Evolutionary conservation across 805 yeast species (phyloP).

Genomic region (Limtongia smithiae): DNA sequence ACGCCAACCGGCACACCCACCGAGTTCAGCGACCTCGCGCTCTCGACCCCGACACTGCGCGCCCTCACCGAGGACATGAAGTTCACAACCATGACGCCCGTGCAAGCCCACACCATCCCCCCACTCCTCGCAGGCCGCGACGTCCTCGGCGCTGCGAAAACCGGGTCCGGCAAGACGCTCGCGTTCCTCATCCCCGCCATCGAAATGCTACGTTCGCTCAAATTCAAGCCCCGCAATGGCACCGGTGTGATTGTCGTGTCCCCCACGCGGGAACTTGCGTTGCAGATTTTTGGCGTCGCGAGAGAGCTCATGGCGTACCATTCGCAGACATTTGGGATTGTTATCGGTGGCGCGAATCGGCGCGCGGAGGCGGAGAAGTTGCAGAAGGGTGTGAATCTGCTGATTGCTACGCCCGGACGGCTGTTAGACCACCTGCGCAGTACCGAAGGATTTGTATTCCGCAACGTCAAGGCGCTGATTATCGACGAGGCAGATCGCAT

Average conservation of each 20-base stretch:
- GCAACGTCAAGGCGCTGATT: slow-evolving; percentile 86
- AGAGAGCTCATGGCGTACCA: slow-evolving; percentile 87
- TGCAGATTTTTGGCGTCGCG: slow-evolving; percentile 97
- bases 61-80: slow-evolving; percentile 81
- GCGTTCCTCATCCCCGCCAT: slow-evolving; percentile 96
- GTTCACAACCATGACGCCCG: slow-evolving; percentile 85
- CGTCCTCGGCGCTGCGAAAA: slow-evolving; percentile 98
- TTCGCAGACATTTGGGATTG: slow-evolving; percentile 92
- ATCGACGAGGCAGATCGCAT: slow-evolving; percentile 99
- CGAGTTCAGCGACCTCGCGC: slow-evolving; percentile 51
- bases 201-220: slow-evolving; percentile 82
- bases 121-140: slow-evolving; percentile 95
- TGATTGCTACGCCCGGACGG: slow-evolving; percentile 98
- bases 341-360: slow-evolving; percentile 97
- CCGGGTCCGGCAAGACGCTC: slow-evolving; percentile 97
- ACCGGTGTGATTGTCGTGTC: slow-evolving; percentile 95
- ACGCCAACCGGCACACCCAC: slow-evolving; percentile 22
- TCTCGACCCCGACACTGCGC: slow-evolving; percentile 77
- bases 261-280: slow-evolving; percentile 96
- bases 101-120: slow-evolving; percentile 93
- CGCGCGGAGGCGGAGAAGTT: slow-evolving; percentile 96
- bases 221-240: slow-evolving; percentile 96
- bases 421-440: slow-evolving; percentile 93
- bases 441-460: slow-evolving; percentile 61
- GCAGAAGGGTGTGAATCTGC: slow-evolving; percentile 84